A percentile compares a stretch with the other conserved stretches of the same genome.
Conservation (phyloP, 2,329 filamentous ascomycete species). For the Periconia sp. region DNA sequence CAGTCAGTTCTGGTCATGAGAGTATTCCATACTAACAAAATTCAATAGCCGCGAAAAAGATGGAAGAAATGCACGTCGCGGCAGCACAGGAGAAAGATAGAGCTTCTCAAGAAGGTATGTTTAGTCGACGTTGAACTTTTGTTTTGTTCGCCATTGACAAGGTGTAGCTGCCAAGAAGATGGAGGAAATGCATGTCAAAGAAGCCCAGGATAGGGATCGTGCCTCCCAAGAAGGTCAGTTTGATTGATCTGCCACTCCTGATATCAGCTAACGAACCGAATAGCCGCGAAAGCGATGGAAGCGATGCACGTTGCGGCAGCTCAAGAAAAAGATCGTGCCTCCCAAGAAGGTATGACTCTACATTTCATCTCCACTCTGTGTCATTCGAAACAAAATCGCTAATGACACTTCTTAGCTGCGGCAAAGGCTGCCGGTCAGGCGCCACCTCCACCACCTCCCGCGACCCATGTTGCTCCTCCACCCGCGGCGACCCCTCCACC, state of each 20-base stretch:
- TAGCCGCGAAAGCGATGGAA: constrained; percentile 21
- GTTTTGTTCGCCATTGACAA: neutral
- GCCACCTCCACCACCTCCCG: neutral
- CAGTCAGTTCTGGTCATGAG: neutral
- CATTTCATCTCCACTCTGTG: neutral
- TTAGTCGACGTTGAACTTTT: neutral
- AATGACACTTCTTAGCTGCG: constrained; percentile 7
- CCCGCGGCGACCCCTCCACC: neutral
- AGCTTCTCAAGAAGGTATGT: constrained; percentile 10
- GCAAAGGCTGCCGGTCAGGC: neutral
- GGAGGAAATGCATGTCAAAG: constrained; percentile 10
- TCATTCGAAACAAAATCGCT: neutral
- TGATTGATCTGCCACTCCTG: too few species aligned
- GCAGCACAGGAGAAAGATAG: constrained; percentile 11
- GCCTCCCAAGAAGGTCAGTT: constrained; percentile 13
- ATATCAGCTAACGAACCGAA: too few species aligned
- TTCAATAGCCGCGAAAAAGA: neutral
- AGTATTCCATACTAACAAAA: neutral
- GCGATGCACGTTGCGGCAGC: constrained; percentile 16
- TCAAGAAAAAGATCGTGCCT: constrained; percentile 7
- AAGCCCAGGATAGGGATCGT: constrained; percentile 9
- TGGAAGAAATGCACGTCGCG: constrained; percentile 16
- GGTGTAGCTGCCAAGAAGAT: constrained; percentile 8
- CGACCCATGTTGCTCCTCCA: neutral
- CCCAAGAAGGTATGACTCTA: constrained; percentile 11